Base-by-base conservation (phyloP, 176 grass and related monocot species). In the Triticum dicoccoides region DNA sequence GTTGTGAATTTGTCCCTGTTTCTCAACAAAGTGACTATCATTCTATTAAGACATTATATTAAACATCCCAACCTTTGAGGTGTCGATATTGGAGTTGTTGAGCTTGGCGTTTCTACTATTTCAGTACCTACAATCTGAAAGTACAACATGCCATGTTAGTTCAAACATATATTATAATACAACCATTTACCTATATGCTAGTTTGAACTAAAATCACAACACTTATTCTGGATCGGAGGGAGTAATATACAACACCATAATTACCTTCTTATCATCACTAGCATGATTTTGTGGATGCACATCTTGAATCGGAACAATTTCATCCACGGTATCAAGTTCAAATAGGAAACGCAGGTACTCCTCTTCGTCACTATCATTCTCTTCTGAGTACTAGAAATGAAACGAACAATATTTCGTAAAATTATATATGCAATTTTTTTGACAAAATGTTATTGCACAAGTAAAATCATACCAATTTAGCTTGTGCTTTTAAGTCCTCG, bases 401-500 rank as follows among this genome's bases (percentile, higher is more conserved):
- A 80, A 69, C 12, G 70, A 33, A 83, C 29, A 12, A 33, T 59
- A 12, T 27, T 34, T 3, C 0, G 18, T 45, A 7, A 0, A 84
- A 35, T 0, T 68, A 81, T 44, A 61, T 0, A 17, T 6, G 15
- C 3, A 6, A 62, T 4, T 25, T 37, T 20, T 0, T 44, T 56
- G 0, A 6, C 1, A 64, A 81, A 65, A 29, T 2, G 5, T 69
- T 70, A 69, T 18, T 84, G 5, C 21, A 29, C 34, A 11, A 78
- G 67, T 84, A 51, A 15, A 32, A 24, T 4, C 18, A 20, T 96
- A 98, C 96, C 85, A 70, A 25, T 73, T 77, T 87, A 45, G 92
- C 92, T 70, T 98, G 96, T 86, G 87, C 90, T 84, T 92, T 98
- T 69, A 98, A 87, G 63, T 94, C 92, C 58, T 89, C 84, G 6